These are phyloP conservation scores for Candida anglica DNA, from an alignment of 805 yeast genomes.

Conservation along the genomic window DNA sequence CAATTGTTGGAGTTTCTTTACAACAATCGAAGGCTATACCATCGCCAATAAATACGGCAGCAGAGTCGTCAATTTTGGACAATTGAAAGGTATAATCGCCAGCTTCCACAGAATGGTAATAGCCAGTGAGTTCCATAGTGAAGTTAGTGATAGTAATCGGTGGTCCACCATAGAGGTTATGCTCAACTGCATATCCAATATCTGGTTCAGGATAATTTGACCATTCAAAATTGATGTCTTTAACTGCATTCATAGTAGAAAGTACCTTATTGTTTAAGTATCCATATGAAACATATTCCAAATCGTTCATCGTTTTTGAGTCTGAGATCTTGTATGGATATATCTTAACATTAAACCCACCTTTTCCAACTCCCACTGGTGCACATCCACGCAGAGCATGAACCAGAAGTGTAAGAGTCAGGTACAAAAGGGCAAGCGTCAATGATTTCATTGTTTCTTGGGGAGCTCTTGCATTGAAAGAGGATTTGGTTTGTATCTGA, in stretches of 20 bases:
- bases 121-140: no score
- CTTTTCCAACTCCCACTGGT: neutral
- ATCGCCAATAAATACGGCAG: no score
- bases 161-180: neutral
- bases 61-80: no score
- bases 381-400: no score
- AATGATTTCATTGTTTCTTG: no score
- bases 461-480: no score
- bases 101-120: conserved; percentile 13
- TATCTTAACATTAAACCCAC: conserved; percentile 1
- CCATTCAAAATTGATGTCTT: conserved; percentile 1
- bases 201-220: neutral
- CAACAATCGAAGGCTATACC: no score
- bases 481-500: no score
- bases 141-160: no score
- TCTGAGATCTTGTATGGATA: conserved; percentile 1
- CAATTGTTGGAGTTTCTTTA: no score
- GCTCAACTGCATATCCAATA: neutral
- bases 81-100: conserved; percentile 22
- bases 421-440: no score
- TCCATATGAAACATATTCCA: neutral
- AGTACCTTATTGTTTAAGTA: neutral
- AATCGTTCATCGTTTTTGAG: neutral
- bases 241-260: neutral
- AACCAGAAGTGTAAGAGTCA: no score